Evolutionary conservation across 192 early-diverging fungal species (phyloP), one percentile per base, ranked within the genome.

Genomic region (Dispira parvispora): DNA sequence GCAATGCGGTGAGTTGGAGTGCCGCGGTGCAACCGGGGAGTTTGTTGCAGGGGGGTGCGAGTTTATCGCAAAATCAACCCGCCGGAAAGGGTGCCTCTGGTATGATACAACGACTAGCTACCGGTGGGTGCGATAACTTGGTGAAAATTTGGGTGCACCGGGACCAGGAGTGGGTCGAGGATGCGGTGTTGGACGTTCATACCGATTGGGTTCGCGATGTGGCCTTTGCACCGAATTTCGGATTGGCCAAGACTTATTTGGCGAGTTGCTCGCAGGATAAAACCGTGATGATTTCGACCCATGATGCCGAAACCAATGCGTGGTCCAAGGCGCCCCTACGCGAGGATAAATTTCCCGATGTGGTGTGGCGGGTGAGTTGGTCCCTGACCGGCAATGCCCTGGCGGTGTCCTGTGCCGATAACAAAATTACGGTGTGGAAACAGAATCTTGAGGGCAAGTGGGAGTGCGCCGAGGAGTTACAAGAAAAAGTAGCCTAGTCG

Each of bases 361-460:
- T 94, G 11, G 88, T 99, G 44, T 99, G 96, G 96, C 82, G 93
- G 55, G 92, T 99, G 60, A 92, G 90, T 79, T 99, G 96, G 96
- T 92, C 89, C 25, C 70, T 87, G 63, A 82, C 90, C 8, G 96
- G 96, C 16, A 97, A 96, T 68, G 87, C 97, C 32, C 73, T 99
- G 60, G 96, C 96, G 6, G 96, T 99, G 12, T 88, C 90, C 11
- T 87, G 89, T 67, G 96, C 92, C 23, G 94, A 99, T 70, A 97
- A 97, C 78, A 92, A 88, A 76, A 79, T 99, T 20, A 92, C 89
- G 4, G 75, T 99, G 61, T 99, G 93, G 93, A 96, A 96, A 71
- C 92, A 97, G 78, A 89, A 86, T 68, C 66, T 92, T 47, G 83
- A 85, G 65, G 91, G 94, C 67, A 88, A 90, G 46, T 99, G 88